These are phyloP conservation scores for Symbiodinium pilosum DNA, from an alignment of 73 alveolate species.

Conservation along the genomic window DNA sequence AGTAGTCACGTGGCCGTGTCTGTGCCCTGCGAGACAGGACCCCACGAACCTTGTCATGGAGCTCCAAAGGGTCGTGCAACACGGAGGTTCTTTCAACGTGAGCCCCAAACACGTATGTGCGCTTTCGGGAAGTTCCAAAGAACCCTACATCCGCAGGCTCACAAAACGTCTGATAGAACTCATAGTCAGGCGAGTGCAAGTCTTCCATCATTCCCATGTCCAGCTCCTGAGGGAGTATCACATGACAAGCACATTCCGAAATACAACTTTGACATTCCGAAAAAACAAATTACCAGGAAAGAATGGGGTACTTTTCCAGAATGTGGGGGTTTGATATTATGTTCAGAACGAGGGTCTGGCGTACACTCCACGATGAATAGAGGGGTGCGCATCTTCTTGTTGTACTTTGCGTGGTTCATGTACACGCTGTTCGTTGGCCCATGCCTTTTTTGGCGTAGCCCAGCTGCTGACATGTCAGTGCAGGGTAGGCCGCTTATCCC, in stretches of 20 bases:
- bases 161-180: background rate
- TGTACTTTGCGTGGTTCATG: background rate
- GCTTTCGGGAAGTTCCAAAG: background rate
- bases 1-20: background rate
- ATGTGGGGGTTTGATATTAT: background rate
- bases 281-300: no score
- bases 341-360: background rate
- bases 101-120: background rate
- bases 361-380: background rate
- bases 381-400: background rate
- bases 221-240: background rate
- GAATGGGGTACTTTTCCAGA: background rate
- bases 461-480: background rate
- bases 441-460: background rate
- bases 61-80: background rate
- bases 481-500: background rate
- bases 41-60: background rate
- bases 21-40: background rate
- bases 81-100: background rate
- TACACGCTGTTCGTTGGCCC: background rate
- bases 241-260: no score
- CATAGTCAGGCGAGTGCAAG: background rate
- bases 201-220: constrained; percentile 22
- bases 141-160: background rate
- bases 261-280: no score